Base-by-base conservation (phyloP, 208 protist genomes). In the Trypanosoma avium region DNA sequence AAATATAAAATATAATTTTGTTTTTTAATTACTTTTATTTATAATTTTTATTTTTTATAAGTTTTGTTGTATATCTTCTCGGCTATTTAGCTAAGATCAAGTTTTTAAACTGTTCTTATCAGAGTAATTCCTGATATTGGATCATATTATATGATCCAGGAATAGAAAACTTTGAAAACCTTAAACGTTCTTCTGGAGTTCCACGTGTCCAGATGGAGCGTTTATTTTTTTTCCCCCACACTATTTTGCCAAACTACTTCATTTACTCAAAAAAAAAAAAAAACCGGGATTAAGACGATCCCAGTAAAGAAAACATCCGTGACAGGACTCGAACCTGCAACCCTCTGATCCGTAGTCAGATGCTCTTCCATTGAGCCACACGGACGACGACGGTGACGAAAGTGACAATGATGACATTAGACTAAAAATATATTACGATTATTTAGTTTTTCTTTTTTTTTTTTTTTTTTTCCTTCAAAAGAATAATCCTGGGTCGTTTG, bases 101-200 rank as follows among this genome's bases (percentile, higher is more conserved):
- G 83, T 86, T 90, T 86, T 86, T 82, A 90, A 90, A 90, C 79
- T 90, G 83, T 86, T 90, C 79, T 90, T 86, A 90, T 90, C 83
- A 90, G 83, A 90, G 83, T 90, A 90, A 90, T 77, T 90, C 79
- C 83, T 90, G 83, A 90, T 90, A 88, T 65, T 70, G 73, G 47
- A 61, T n/a, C n/a, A n/a, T n/a, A n/a, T n/a, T n/a, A n/a, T 75
- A 75, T 58, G 72, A 67, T 61, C 75, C 74, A 80, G 66, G 79
- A 79, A 82, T 86, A 32, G 70, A 79, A 82, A 78, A 57, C 68
- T 52, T 63, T 35, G 42, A 29, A 29, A n/a, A 17, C 43, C 4
- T 12, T 3, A 46, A 38, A 65, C 70, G 83, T 86, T 84, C 80
- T 73, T 66, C 68, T 75, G 83, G 83, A 84, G 83, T 84, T 86